Evolutionary conservation across 2,329 filamentous ascomycete species (phyloP).

Genomic region (Ophiobolus disseminans): DNA sequence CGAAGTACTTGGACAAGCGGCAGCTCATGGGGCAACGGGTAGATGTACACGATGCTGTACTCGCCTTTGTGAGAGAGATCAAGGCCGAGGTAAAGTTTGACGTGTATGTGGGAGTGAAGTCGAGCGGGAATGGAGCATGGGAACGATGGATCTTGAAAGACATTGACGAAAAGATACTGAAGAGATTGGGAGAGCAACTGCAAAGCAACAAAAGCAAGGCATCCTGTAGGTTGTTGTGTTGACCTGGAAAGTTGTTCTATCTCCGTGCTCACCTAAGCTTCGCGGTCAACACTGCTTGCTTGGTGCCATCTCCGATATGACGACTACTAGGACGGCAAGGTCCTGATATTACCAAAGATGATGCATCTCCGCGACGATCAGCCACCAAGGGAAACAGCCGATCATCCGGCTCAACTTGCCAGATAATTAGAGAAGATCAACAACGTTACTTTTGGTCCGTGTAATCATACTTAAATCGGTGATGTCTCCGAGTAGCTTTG

Average conservation of each 20-base stretch:
- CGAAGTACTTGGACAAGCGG: slow-evolving; percentile 2
- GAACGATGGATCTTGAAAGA: too few species aligned
- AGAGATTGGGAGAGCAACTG: too few species aligned
- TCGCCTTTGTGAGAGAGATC: slow-evolving; percentile 2
- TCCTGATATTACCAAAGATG: background rate
- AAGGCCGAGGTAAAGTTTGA: background rate
- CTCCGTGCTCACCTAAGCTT: too few species aligned
- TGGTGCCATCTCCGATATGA: background rate
- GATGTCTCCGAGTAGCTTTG: slow-evolving; percentile 6
- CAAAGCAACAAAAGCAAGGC: too few species aligned
- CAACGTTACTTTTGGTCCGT: slow-evolving; percentile 1
- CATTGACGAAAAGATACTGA: too few species aligned
- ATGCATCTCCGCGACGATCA: background rate
- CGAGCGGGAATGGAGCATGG: too few species aligned
- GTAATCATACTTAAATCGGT: slow-evolving; percentile 1
- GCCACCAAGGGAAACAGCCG: background rate
- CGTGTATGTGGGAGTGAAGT: too few species aligned
- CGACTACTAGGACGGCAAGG: too few species aligned
- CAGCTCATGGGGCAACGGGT: background rate
- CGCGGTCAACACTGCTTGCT: too few species aligned
- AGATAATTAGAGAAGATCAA: background rate
- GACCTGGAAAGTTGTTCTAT: too few species aligned
- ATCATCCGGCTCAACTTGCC: slow-evolving; percentile 6
- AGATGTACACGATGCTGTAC: background rate
- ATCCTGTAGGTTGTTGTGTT: too few species aligned